These are phyloP conservation scores for Hypomyces perniciosus DNA, from an alignment of 2,329 filamentous ascomycete species.

Conservation along the genomic window DNA sequence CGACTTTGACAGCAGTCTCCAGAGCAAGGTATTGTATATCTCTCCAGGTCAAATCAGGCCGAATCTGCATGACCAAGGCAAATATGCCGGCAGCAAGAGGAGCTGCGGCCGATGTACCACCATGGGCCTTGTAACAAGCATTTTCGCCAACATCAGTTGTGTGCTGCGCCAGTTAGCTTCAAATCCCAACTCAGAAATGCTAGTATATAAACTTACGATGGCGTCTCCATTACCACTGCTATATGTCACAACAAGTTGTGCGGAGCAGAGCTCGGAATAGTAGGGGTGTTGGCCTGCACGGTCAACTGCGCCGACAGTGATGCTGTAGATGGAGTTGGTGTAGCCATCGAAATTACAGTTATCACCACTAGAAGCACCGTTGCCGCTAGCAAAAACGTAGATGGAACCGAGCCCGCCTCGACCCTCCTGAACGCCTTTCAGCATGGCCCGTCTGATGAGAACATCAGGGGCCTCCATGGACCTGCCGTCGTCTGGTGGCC, in stretches of 20 bases:
- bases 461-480: constrained; percentile 93
- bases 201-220: constrained; percentile 50
- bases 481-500: constrained; percentile 84
- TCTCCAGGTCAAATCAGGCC: constrained; percentile 85
- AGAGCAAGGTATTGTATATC: constrained; percentile 90
- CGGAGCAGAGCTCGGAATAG: constrained; percentile 95
- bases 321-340: constrained; percentile 98
- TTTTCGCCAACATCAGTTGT: constrained; percentile 90
- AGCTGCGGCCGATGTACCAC: constrained; percentile 91
- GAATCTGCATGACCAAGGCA: constrained; percentile 76
- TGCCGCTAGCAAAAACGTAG: constrained; percentile 92
- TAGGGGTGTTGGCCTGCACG: constrained; percentile 82
- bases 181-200: not conserved
- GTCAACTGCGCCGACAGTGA: constrained; percentile 91
- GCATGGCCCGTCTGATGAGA: constrained; percentile 82
- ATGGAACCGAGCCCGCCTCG: constrained; percentile 79
- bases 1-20: constrained; percentile 74
- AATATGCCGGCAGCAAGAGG: constrained; percentile 89
- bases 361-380: constrained; percentile 79
- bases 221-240: constrained; percentile 84
- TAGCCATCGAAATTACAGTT: constrained; percentile 99
- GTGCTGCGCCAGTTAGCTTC: constrained; percentile 44
- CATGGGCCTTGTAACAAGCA: constrained; percentile 73
- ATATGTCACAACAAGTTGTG: constrained; percentile 92
- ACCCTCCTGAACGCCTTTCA: constrained; percentile 86